phyloP scores from a whole-genome alignment of 495 filamentous ascomycete species.

The Penicillium ochrochloron region DNA sequence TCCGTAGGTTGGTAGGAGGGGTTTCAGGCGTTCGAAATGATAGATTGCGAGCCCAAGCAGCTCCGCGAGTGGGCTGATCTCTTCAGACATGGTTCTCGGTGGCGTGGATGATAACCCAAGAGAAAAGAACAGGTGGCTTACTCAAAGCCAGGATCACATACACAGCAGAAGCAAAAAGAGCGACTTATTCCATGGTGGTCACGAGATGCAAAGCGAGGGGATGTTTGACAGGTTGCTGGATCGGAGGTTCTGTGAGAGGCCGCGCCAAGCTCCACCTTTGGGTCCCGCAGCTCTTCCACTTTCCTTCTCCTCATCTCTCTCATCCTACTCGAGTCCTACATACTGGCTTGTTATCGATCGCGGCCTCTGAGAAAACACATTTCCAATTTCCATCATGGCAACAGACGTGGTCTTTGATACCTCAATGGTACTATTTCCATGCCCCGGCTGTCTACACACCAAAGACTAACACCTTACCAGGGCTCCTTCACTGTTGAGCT shows the following conservation, averaged over 20 bases:
- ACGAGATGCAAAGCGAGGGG: slow-evolving; percentile 9
- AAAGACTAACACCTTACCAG: slow-evolving; percentile 45
- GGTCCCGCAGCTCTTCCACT: slow-evolving; percentile 14
- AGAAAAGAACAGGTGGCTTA: neutral
- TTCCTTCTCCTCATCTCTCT: slow-evolving; percentile 6
- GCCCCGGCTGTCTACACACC: neutral
- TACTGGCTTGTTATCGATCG: neutral
- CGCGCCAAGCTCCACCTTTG: slow-evolving; percentile 20
- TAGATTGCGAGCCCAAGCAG: slow-evolving; percentile 53
- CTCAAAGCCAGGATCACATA: neutral
- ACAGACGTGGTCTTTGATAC: slow-evolving; percentile 79
- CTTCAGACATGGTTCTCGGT: slow-evolving; percentile 42
- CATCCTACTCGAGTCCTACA: neutral
- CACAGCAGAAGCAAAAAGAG: slow-evolving; percentile 2
- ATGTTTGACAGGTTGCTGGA: slow-evolving; percentile 25
- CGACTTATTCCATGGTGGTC: slow-evolving; percentile 24
- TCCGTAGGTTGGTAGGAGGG: slow-evolving; percentile 65
- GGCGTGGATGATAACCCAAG: neutral
- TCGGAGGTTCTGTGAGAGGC: slow-evolving; percentile 22
- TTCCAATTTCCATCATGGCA: slow-evolving; percentile 58
- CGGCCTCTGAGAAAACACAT: neutral
- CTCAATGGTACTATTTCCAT: slow-evolving; percentile 63
- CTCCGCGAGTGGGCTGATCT: slow-evolving; percentile 49
- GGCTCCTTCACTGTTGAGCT: slow-evolving; percentile 87
- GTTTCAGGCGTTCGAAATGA: slow-evolving; percentile 55